A percentile compares a stretch with the other conserved stretches of the same genome.
These are phyloP conservation scores for Brasilioporus rufonigricans DNA, from an alignment of 768 basidiomycete genomes.

Conservation along the genomic window DNA sequence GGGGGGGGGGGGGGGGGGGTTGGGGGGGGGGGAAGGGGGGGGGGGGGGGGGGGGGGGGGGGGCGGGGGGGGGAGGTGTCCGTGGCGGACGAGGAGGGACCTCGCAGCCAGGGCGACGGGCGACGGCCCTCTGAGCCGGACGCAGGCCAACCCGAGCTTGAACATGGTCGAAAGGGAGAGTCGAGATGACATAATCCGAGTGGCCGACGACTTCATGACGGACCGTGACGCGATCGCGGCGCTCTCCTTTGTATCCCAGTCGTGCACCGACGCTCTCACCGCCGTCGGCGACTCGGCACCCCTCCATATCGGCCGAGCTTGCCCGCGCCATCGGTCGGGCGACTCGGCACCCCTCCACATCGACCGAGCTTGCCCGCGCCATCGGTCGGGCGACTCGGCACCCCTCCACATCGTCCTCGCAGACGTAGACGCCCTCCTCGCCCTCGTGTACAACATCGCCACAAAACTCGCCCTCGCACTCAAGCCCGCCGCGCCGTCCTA, in stretches of 20 bases:
- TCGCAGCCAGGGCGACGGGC: neutral
- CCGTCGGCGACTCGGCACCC: neutral
- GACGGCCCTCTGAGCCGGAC: neutral
- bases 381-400: neutral
- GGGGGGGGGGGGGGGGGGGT: constrained; percentile 2
- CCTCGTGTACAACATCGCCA: constrained; percentile 53
- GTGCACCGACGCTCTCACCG: constrained; percentile 21
- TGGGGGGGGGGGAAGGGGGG: neutral
- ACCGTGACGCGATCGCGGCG: neutral
- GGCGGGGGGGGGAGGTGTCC: fast-evolving
- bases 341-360: too few relatives aligned
- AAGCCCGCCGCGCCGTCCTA: constrained; percentile 57
- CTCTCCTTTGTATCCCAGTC: constrained; percentile 15
- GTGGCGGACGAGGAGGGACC: neutral
- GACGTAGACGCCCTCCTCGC: constrained; percentile 59
- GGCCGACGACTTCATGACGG: neutral
- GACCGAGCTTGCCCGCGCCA: too few relatives aligned
- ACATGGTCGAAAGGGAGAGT: neutral
- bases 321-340: neutral
- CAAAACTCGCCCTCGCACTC: constrained; percentile 61
- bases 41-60: constrained; percentile 3
- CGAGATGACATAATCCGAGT: neutral
- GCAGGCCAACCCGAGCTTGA: constrained; percentile 3
- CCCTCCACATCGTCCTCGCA: constrained; percentile 41
- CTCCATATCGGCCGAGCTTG: too few relatives aligned